Percentiles rank a stretch among this genome's conserved stretches.
Conservation (phyloP, 441 rosid species). For the Populus tomentosa region DNA sequence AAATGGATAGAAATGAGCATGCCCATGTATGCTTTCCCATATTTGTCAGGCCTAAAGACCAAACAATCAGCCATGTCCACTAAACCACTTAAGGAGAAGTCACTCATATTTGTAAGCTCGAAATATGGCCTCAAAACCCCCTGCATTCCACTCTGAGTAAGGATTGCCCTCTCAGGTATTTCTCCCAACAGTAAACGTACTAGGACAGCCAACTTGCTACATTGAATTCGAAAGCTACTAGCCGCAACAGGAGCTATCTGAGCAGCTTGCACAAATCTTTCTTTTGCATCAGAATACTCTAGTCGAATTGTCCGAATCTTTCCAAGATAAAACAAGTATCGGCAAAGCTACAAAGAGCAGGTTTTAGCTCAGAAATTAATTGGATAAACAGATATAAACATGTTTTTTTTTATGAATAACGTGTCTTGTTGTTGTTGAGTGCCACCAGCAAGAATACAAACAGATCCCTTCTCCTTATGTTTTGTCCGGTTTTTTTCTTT, state of each 20-base stretch:
- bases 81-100: background rate
- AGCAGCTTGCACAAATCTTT: conserved; percentile 70
- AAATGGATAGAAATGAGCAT: background rate
- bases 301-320: conserved; percentile 69
- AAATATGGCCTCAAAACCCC: conserved; percentile 74
- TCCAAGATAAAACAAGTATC: conserved; percentile 67
- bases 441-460: background rate
- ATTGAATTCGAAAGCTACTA: conserved; percentile 64
- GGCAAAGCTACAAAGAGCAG: conserved; percentile 45
- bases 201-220: conserved; percentile 73
- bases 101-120: conserved; percentile 75
- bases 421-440: background rate
- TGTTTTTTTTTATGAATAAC: too few relatives aligned
- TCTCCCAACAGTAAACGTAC: conserved; percentile 66
- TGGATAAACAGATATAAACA: too few relatives aligned
- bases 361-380: background rate
- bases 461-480: too few relatives aligned
- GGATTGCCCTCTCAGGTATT: conserved; percentile 66
- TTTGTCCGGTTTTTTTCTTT: too few relatives aligned
- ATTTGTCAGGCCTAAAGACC: too few relatives aligned
- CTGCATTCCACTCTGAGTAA: conserved; percentile 76
- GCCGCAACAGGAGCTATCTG: conserved; percentile 65
- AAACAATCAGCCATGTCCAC: background rate
- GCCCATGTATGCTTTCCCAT: background rate
- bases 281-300: conserved; percentile 79